Base-by-base conservation (phyloP, 2,329 filamentous ascomycete genomes). In the Colletotrichum sp. region DNA sequence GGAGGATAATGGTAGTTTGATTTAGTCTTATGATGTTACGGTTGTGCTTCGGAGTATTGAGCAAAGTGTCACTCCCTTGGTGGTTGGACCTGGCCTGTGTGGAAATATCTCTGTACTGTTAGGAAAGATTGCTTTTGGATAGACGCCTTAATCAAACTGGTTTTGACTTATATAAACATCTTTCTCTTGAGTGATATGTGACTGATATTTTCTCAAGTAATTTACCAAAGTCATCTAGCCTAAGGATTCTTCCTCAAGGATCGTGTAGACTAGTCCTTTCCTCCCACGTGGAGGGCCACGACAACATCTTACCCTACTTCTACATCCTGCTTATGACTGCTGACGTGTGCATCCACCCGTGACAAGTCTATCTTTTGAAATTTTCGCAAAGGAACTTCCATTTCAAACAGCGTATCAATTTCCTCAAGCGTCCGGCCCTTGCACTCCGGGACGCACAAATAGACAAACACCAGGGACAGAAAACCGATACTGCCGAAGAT, bases 341-440 rank as follows among this genome's bases (percentile, higher is more conserved):
- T 30, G 56, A 27, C 28, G 28, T 70, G 56, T n/a, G 27, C 3
- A n/a, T n/a, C 2, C 25, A 8, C n/a, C 18, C 2, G 27, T 18
- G 36, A 58, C n/a, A 52, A 10, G 22, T 62, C 36, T 4, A n/a
- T 36, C 27, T 70, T 27, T 1, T 70, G 67, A 27, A 52, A 62
- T 28, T 34, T 30, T 8, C 67, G 56, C 67, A 70, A 52, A 13
- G 67, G 55, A 18, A 70, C 67, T 18, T 70, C 48, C 56, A 55
- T 62, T n/a, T 62, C 67, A 32, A 70, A 55, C 3, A 70, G 28
- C 36, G 48, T 12, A 27, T 96, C 94, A 72, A 96, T 93, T 82
- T 96, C 94, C 84, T 96, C 94, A 3, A 96, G 88, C 0, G 91
- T 93, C 5, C 93, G 90, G 72, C 93, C 94, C 80, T 94, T 92